A percentile compares a stretch with the other conserved stretches of the same genome.
Evolutionary conservation across 2,329 filamentous ascomycete species (phyloP).

Genomic region (Exophiala sp.): DNA sequence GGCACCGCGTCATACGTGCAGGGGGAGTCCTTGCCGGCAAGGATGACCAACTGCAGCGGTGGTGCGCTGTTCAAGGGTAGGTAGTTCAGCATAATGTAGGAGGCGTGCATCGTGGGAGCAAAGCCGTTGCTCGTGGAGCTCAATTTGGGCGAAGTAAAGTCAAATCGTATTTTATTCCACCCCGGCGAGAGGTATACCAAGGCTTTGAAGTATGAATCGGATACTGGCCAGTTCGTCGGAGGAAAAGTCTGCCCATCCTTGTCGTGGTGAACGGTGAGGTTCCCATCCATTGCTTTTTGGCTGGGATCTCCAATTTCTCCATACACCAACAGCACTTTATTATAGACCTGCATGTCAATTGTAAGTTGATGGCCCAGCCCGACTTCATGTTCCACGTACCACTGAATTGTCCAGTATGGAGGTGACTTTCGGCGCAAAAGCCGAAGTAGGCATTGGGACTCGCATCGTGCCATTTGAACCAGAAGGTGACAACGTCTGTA

Average conservation of each 20-base stretch:
- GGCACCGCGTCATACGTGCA: slow-evolving; percentile 78
- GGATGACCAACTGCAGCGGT: slow-evolving; percentile 80
- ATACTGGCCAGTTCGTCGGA: slow-evolving; percentile 77
- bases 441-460: slow-evolving; percentile 59
- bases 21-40: slow-evolving; percentile 81
- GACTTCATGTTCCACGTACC: slow-evolving; percentile 51
- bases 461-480: slow-evolving; percentile 34
- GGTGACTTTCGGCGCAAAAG: slow-evolving; percentile 71
- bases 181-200: slow-evolving; percentile 86
- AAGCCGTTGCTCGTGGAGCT: slow-evolving; percentile 54
- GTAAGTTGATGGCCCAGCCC: slow-evolving; percentile 3
- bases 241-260: slow-evolving; percentile 70
- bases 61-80: slow-evolving; percentile 71
- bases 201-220: slow-evolving; percentile 83
- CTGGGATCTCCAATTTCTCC: slow-evolving; percentile 72
- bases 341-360: slow-evolving; percentile 61
- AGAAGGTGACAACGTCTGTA: slow-evolving; percentile 32
- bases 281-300: slow-evolving; percentile 67
- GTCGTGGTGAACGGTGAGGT: slow-evolving; percentile 68
- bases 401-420: slow-evolving; percentile 78
- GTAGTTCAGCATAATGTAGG: slow-evolving; percentile 79
- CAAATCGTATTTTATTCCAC: slow-evolving; percentile 79
- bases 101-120: slow-evolving; percentile 67
- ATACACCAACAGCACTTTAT: slow-evolving; percentile 77
- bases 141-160: slow-evolving; percentile 78